A percentile compares a stretch with the other conserved stretches of the same genome.
Conservation (phyloP, 805 yeast species). For the Candida tallmaniae region DNA sequence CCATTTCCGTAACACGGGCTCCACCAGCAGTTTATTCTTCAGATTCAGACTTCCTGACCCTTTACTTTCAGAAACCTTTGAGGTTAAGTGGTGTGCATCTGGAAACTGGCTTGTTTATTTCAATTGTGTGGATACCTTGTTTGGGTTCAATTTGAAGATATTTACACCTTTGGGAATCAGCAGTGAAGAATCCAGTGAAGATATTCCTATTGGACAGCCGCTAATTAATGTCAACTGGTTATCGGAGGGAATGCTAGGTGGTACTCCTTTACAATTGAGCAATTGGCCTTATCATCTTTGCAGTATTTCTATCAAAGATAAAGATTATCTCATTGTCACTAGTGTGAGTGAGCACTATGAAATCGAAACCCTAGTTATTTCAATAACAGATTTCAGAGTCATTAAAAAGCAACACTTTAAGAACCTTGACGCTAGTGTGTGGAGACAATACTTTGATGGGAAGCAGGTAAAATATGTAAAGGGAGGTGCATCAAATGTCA, state of each 20-base stretch:
- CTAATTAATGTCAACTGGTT: conserved; percentile 14
- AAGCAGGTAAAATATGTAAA: conserved; percentile 3
- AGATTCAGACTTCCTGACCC: conserved; percentile 16
- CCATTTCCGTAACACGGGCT: conserved; percentile 32
- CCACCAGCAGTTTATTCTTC: conserved; percentile 23
- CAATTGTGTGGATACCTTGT: conserved; percentile 17
- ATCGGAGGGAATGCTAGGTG: conserved; percentile 13
- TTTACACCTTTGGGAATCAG: conserved; percentile 24
- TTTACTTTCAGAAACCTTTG: conserved; percentile 13
- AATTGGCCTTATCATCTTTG: conserved; percentile 1
- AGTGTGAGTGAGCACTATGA: conserved; percentile 3
- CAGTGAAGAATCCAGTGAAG: conserved; percentile 5
- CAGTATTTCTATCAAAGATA: neutral
- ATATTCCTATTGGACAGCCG: conserved; percentile 13
- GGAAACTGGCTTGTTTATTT: conserved; percentile 33
- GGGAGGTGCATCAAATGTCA: neutral
- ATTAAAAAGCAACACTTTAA: conserved; percentile 4
- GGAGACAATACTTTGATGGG: conserved; percentile 12
- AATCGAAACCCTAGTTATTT: conserved; percentile 12
- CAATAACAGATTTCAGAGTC: conserved; percentile 11
- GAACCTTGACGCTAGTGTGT: conserved; percentile 3
- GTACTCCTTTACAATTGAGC: conserved; percentile 2
- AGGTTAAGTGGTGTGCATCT: conserved; percentile 26
- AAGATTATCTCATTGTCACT: conserved; percentile 11
- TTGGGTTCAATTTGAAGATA: conserved; percentile 25